Evolutionary conservation across 257 asterid genomes (phyloP).

Genomic region (Perilla frutescens): DNA sequence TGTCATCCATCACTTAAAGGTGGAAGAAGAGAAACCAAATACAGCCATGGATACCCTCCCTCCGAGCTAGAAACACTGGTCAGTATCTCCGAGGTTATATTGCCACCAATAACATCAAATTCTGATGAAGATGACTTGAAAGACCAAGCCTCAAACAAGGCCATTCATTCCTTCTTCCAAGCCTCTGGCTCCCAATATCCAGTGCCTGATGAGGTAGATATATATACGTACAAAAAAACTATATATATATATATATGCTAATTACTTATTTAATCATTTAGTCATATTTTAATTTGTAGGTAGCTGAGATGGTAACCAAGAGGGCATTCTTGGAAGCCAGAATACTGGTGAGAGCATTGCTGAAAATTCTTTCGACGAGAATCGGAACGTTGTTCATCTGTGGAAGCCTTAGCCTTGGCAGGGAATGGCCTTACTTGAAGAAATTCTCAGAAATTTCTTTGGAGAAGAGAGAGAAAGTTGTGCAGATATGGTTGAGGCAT

Average conservation of each 20-base stretch:
- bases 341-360: slow-evolving; percentile 48
- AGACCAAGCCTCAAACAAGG: slow-evolving; percentile 1
- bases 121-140: slow-evolving; percentile 5
- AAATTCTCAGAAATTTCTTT: slow-evolving; percentile 58
- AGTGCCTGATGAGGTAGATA: slow-evolving; percentile 75
- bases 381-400: slow-evolving; percentile 70
- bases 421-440: slow-evolving; percentile 65
- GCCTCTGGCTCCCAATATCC: slow-evolving; percentile 74
- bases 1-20: slow-evolving; percentile 73
- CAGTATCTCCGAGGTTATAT: slow-evolving; percentile 55
- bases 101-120: slow-evolving; percentile 47
- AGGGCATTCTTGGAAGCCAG: slow-evolving; percentile 56
- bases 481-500: slow-evolving; percentile 64
- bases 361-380: slow-evolving; percentile 66
- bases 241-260: too few species aligned
- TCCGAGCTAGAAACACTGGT: slow-evolving; percentile 54
- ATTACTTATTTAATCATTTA: too few species aligned
- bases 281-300: slow-evolving; percentile 38
- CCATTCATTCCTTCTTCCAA: slow-evolving; percentile 41
- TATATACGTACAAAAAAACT: too few species aligned
- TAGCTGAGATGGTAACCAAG: slow-evolving; percentile 61
- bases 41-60: slow-evolving; percentile 63
- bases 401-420: slow-evolving; percentile 53
- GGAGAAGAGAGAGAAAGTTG: slow-evolving; percentile 64
- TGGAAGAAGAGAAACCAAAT: slow-evolving; percentile 71